Evolutionary conservation across 768 basidiomycete genomes (phyloP).

Genomic region (Rhizopogon salebrosus): DNA sequence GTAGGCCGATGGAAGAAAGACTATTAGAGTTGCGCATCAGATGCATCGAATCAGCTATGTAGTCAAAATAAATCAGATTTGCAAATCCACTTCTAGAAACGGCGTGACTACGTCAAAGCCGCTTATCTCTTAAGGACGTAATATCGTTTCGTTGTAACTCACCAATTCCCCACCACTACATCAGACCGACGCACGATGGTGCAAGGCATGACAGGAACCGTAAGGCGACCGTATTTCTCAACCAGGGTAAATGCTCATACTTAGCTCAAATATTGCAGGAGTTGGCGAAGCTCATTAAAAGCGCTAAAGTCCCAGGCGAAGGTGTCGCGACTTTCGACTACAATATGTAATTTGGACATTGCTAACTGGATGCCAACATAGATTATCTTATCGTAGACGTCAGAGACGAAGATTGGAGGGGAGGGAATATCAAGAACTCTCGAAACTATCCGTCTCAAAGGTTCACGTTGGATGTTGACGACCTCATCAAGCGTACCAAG

Average conservation of each 20-base stretch:
- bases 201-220: neutral
- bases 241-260: neutral
- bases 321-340: slow-evolving; percentile 9
- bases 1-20: no score
- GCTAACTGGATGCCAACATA: neutral
- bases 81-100: no score
- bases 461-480: slow-evolving; percentile 53
- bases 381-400: slow-evolving; percentile 82
- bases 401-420: slow-evolving; percentile 74
- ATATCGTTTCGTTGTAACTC: no score
- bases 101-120: no score
- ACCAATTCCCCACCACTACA: neutral
- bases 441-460: slow-evolving; percentile 56
- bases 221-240: neutral
- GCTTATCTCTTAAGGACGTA: no score
- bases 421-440: slow-evolving; percentile 72
- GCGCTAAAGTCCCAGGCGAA: slow-evolving; percentile 49
- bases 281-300: slow-evolving; percentile 65
- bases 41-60: no score
- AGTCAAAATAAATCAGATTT: no score
- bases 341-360: neutral
- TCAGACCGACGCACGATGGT: neutral
- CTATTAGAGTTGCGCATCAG: no score
- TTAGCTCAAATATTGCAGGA: slow-evolving; percentile 41
- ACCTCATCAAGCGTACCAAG: slow-evolving; percentile 56